phyloP scores from a whole-genome alignment of 179 eudicot genomes.

The Camellia oleifera region DNA sequence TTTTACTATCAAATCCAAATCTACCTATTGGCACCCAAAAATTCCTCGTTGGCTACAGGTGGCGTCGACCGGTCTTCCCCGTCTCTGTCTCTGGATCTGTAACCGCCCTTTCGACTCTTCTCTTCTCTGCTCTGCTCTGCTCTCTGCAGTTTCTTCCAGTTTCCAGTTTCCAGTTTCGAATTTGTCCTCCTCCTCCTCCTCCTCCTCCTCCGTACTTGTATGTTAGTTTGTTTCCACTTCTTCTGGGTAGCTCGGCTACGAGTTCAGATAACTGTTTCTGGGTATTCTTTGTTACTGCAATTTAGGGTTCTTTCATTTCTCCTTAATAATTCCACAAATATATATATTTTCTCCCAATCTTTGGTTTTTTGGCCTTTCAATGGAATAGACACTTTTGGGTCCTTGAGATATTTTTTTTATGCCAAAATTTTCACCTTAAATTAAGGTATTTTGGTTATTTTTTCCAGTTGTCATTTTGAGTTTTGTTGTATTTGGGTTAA shows the following conservation, averaged over 20 bases:
- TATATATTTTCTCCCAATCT: background rate
- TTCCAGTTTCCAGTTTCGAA: background rate
- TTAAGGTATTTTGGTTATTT: background rate
- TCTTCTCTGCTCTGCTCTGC: background rate
- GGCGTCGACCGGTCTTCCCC: background rate
- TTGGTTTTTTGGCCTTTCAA: background rate
- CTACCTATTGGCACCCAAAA: no score
- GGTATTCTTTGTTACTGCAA: background rate
- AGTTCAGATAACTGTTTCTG: no score
- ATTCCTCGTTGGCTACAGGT: background rate
- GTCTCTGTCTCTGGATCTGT: background rate
- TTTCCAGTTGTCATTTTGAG: background rate
- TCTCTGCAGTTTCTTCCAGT: background rate
- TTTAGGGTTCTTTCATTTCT: background rate
- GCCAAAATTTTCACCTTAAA: background rate
- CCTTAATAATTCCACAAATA: background rate
- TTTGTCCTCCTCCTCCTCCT: background rate
- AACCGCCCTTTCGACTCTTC: background rate
- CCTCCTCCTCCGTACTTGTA: background rate
- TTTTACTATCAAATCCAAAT: no score
- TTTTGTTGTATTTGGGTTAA: background rate
- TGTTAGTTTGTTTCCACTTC: background rate
- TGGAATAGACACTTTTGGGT: background rate
- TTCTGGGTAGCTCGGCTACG: slow-evolving; percentile 2
- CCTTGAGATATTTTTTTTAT: background rate